Base-by-base conservation (phyloP, 176 grass and related monocot species). In the Zoysia japonica region DNA sequence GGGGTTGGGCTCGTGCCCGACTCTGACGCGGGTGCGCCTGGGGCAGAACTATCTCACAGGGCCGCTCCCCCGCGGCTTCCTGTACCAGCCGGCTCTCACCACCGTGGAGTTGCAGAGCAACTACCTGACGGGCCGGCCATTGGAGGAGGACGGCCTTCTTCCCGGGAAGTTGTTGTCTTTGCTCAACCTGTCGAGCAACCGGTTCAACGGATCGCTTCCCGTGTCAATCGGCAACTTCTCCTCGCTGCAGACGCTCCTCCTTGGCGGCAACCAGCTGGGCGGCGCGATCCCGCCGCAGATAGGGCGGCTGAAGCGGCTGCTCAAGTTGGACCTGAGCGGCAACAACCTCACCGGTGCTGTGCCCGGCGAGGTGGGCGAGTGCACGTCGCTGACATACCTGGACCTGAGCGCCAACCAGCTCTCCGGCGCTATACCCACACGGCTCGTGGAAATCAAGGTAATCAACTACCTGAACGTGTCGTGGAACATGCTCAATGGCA, bases 381-480 rank as follows among this genome's bases (percentile, higher is more conserved):
- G 93, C 85, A 19, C 79, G 55, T 85, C 86, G 73, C 78, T 95
- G 35, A 92, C 93, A 43, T 92, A 85, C 84, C 77, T 95, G 42
- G 93, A 95, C 85, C 84, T 95, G 69, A 95, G 93, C 74, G 74
- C 14, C n/a, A 95, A 95, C 64, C 74, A 35, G 68, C 84, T 95
- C 1, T 79, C 64, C 0, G 93, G 93, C 17, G 41, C 42, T 0
- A 83, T 95, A 14, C 93, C 93, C 6, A 68, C 37, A 70, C 75
- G 28, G 65, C 63, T 95, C 35, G 85, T 12, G 17, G 48, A 65
- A 28, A 92, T 95, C 61, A 88, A 66, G 71, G 77, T 95, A 36
- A 87, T 95, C 45, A 95, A 83, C 70, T 95, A 92, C 78, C 84
- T 95, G 9, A 95, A 95, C 82, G 71, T 95, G 65, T 95, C 93